phyloP scores from a whole-genome alignment of 169 alveolate genomes.

The Eimeria praecox region DNA sequence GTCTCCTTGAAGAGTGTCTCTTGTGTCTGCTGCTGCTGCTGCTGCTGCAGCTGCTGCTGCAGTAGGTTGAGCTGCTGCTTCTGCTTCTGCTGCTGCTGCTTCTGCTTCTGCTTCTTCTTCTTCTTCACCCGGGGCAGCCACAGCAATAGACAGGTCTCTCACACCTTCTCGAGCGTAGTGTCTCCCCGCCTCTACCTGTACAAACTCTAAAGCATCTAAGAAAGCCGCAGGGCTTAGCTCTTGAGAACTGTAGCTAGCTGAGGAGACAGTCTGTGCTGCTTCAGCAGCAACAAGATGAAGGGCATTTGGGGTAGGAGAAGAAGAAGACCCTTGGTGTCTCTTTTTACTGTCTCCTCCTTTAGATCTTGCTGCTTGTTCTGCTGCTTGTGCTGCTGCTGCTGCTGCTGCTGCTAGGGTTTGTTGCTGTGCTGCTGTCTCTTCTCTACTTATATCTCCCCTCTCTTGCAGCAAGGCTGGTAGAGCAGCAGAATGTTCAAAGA shows the following conservation, averaged over 20 bases:
- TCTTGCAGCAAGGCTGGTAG: slow-evolving; percentile 27
- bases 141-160: neutral
- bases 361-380: slow-evolving; percentile 1
- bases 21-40: slow-evolving; percentile 2
- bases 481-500: slow-evolving; percentile 10
- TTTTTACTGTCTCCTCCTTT: neutral
- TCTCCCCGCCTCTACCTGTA: slow-evolving; percentile 46
- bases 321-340: neutral
- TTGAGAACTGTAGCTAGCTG: slow-evolving; percentile 39
- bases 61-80: neutral
- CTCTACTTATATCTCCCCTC: neutral
- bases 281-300: slow-evolving; percentile 55
- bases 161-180: slow-evolving; percentile 46
- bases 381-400: neutral
- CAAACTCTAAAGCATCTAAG: slow-evolving; percentile 54
- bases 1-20: neutral
- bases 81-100: neutral
- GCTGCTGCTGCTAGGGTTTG: neutral
- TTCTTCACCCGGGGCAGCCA: slow-evolving; percentile 42
- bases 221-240: slow-evolving; percentile 48
- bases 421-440: slow-evolving; percentile 53
- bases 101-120: neutral
- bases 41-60: neutral
- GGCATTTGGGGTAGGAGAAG: neutral
- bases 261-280: slow-evolving; percentile 36